Percentiles rank a stretch among this genome's conserved stretches.
Conservation (phyloP, 768 basidiomycete species). For the Macrolepiota fuliginosa region DNA sequence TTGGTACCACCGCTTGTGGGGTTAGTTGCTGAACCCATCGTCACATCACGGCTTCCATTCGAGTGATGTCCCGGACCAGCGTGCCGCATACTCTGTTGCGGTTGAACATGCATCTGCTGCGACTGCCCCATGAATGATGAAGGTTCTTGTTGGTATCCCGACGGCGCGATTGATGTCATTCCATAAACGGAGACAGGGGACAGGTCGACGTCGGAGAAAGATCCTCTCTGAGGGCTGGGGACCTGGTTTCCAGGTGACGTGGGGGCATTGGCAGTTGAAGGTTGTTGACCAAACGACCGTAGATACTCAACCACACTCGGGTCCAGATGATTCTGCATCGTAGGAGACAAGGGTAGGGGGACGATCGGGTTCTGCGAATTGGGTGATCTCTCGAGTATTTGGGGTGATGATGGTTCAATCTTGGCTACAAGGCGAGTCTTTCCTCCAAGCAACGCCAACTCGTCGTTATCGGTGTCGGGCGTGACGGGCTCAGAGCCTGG, state of each 20-base stretch:
- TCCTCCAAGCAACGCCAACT: slow-evolving; percentile 61
- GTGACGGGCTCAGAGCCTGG: slow-evolving; percentile 37
- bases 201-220: slow-evolving; percentile 33
- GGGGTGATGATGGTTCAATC: slow-evolving; percentile 56
- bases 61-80: slow-evolving; percentile 5
- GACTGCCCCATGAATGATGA: slow-evolving; percentile 31
- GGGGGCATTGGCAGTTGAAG: slow-evolving; percentile 18
- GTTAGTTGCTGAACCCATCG: slow-evolving; percentile 1
- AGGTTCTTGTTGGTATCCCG: slow-evolving; percentile 33
- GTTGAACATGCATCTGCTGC: slow-evolving; percentile 26
- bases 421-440: slow-evolving; percentile 63
- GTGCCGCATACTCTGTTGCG: slow-evolving; percentile 18
- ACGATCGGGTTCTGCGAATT: slow-evolving; percentile 71
- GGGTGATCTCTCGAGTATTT: slow-evolving; percentile 62
- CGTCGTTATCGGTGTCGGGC: slow-evolving; percentile 56
- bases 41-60: slow-evolving; percentile 5
- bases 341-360: slow-evolving; percentile 60
- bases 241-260: neutral
- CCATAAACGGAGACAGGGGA: slow-evolving; percentile 47
- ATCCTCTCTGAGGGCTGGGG: slow-evolving; percentile 18
- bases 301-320: slow-evolving; percentile 69
- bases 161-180: slow-evolving; percentile 34
- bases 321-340: slow-evolving; percentile 49
- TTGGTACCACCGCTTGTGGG: slow-evolving; percentile 2
- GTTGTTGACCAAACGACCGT: slow-evolving; percentile 45